phyloP scores from a whole-genome alignment of 768 basidiomycete genomes.

The Termitomyces eurrhizus region DNA sequence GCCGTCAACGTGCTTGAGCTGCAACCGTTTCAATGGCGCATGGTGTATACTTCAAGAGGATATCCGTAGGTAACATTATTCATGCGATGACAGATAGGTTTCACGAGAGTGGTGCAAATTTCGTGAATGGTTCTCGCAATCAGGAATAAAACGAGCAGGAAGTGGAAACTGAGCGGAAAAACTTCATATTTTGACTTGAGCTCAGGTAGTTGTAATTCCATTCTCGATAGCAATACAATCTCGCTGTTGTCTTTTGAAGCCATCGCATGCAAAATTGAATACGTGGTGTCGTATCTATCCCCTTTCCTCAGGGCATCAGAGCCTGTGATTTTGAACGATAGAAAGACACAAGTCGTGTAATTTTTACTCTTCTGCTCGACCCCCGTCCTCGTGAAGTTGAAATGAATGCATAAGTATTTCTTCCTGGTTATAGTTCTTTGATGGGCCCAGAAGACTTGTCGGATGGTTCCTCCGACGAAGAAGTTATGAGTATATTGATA shows the following conservation, averaged over 20 bases:
- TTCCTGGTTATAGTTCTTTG: neutral
- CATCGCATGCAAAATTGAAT: constrained; percentile 1
- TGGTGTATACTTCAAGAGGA: no score
- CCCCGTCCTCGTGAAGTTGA: constrained; percentile 20
- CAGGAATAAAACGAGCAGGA: neutral
- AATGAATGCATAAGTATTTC: neutral
- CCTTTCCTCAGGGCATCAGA: constrained; percentile 7
- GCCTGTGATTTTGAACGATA: neutral
- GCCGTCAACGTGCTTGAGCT: no score
- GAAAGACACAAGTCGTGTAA: constrained; percentile 10
- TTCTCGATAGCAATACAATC: neutral
- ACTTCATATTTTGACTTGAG: neutral
- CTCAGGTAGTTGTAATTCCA: neutral
- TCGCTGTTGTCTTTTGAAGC: constrained; percentile 1
- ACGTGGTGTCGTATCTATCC: neutral
- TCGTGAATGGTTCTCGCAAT: no score
- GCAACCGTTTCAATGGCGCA: neutral
- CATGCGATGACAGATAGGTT: no score
- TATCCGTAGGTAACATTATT: no score
- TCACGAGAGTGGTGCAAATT: no score
- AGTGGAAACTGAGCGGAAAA: neutral
- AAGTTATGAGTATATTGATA: no score
- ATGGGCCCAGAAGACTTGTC: constrained; percentile 26
- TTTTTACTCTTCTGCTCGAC: constrained; percentile 27
- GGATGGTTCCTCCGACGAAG: constrained; percentile 34